Evolutionary conservation across 108 stramenopile genomes (phyloP).

Genomic region (Heterococcus sp.): DNA sequence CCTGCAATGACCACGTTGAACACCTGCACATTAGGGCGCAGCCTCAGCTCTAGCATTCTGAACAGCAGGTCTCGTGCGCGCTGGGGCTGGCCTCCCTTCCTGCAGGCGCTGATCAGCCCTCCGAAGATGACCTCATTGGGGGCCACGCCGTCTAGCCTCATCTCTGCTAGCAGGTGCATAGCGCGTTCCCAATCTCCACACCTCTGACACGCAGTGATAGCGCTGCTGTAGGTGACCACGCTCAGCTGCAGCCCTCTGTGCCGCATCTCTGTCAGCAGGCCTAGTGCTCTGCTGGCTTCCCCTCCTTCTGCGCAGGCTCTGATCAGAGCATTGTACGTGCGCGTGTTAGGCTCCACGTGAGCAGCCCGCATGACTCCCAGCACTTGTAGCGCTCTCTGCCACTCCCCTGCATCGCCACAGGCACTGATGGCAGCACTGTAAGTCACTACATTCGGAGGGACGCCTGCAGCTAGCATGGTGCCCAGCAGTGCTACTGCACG

Average conservation of each 20-base stretch:
- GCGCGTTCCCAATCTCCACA: slow-evolving; percentile 30
- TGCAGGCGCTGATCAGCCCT: slow-evolving; percentile 22
- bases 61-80: slow-evolving; percentile 15
- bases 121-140: slow-evolving; percentile 34
- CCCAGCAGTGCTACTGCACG: slow-evolving; percentile 7
- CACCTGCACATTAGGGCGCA: slow-evolving; percentile 17
- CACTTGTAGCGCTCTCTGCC: slow-evolving; percentile 19
- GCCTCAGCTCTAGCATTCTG: slow-evolving; percentile 17
- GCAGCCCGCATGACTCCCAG: slow-evolving; percentile 21
- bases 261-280: slow-evolving; percentile 37
- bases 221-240: slow-evolving; percentile 29
- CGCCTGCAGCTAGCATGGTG: slow-evolving; percentile 3
- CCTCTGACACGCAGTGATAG: slow-evolving; percentile 19
- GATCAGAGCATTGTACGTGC: slow-evolving; percentile 35
- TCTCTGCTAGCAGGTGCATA: slow-evolving; percentile 15
- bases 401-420: slow-evolving; percentile 21
- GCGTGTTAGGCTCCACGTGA: slow-evolving; percentile 21
- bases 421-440: no score
- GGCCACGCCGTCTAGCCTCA: slow-evolving; percentile 15
- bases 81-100: slow-evolving; percentile 6
- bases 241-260: slow-evolving; percentile 9
- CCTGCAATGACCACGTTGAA: slow-evolving; percentile 36
- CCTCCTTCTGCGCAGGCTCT: slow-evolving; percentile 28
- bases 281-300: slow-evolving; percentile 5
- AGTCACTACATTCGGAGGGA: slow-evolving; percentile 12